A percentile compares a stretch with the other conserved stretches of the same genome.
Conservation (phyloP, 345 rosid genomes). For the Eucalyptus paniculata region DNA sequence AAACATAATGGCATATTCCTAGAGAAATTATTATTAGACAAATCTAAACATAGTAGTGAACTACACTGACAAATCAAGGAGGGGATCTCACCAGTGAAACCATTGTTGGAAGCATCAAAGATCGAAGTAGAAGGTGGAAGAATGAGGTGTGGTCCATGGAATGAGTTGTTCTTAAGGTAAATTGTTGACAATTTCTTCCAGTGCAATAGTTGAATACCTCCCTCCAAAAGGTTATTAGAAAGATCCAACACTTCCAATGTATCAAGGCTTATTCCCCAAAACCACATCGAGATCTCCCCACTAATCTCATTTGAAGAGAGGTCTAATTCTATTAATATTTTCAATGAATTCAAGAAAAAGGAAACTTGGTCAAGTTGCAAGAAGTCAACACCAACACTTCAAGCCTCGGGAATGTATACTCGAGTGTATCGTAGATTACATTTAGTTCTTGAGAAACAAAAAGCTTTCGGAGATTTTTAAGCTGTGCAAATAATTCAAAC, state of each 20-base stretch:
- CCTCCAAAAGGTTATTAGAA: neutral
- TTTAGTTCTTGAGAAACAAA: neutral
- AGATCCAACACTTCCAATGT: rapidly evolving
- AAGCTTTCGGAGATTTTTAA: neutral
- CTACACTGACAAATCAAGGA: neutral
- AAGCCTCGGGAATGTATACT: neutral
- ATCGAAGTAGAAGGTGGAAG: rapidly evolving
- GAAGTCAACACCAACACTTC: rapidly evolving
- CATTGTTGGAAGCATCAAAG: rapidly evolving
- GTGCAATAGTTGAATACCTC: neutral
- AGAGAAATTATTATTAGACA: neutral
- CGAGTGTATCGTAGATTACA: neutral
- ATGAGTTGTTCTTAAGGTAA: rapidly evolving
- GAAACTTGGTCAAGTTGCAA: neutral
- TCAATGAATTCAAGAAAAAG: neutral
- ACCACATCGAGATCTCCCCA: neutral
- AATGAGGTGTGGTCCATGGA: neutral
- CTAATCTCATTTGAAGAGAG: neutral
- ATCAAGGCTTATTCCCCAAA: neutral
- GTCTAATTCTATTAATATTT: rapidly evolving
- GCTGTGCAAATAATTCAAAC: neutral
- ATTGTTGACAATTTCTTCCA: neutral
- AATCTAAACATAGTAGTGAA: too few relatives aligned
- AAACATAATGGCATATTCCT: neutral
- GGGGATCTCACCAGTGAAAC: neutral